phyloP scores from a whole-genome alignment of 2,329 filamentous ascomycete genomes.

The Ascosphaera pollenicola region DNA sequence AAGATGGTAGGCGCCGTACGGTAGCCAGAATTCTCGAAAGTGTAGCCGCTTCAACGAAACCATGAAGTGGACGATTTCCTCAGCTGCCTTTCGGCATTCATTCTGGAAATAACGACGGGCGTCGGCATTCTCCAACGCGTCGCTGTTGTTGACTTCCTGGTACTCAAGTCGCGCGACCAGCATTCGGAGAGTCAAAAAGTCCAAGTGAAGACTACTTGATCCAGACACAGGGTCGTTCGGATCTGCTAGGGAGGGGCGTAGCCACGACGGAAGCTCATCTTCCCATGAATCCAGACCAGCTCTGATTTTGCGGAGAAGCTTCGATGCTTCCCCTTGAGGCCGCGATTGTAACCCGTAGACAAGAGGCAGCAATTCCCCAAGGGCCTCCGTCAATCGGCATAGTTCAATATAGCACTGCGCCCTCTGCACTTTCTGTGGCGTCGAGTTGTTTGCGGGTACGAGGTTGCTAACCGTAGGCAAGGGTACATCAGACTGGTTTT shows the following conservation, averaged over 20 bases:
- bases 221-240: conserved; percentile 17
- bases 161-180: conserved; percentile 24
- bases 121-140: conserved; percentile 21
- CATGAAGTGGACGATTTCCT: conserved; percentile 28
- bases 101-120: conserved; percentile 27
- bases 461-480: conserved; percentile 25
- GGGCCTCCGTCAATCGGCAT: conserved; percentile 26
- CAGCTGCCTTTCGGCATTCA: conserved; percentile 21
- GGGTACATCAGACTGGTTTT: conserved; percentile 33
- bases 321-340: conserved; percentile 20
- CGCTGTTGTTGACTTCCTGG: conserved; percentile 22
- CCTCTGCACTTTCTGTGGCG: conserved; percentile 22
- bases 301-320: conserved; percentile 23
- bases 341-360: conserved; percentile 24
- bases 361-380: conserved; percentile 23
- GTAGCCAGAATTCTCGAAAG: conserved; percentile 31
- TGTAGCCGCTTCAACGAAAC: conserved; percentile 23
- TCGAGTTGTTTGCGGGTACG: conserved; percentile 14
- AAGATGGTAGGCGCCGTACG: conserved; percentile 29
- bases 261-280: conserved; percentile 22
- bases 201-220: conserved; percentile 22
- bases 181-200: conserved; percentile 24
- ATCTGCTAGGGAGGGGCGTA: conserved; percentile 14
- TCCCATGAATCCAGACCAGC: conserved; percentile 25
- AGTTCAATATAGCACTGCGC: conserved; percentile 30